Evolutionary conservation across 352 stramenopile species (phyloP).

Genomic region (Globisporangium radiosum): DNA sequence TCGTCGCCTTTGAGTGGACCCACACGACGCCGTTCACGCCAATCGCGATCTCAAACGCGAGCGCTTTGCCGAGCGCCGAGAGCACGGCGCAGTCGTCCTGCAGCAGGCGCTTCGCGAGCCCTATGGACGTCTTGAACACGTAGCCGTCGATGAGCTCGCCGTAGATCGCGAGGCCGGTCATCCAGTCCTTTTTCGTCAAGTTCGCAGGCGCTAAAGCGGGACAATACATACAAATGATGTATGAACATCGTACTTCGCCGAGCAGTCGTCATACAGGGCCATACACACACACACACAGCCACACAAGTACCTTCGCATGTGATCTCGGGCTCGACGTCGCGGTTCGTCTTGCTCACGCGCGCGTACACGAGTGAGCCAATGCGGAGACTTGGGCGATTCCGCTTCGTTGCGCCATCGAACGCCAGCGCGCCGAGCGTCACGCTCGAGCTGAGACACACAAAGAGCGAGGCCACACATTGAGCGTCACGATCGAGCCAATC

Average conservation of each 20-base stretch:
- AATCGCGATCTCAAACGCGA: constrained; percentile 95
- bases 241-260: neutral
- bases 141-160: constrained; percentile 92
- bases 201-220: constrained; percentile 54
- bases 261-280: neutral
- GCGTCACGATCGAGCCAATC: too few species aligned
- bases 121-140: constrained; percentile 82
- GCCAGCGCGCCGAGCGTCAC: constrained; percentile 71
- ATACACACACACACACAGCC: neutral
- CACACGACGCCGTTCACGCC: constrained; percentile 96
- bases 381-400: constrained; percentile 92
- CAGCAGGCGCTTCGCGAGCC: constrained; percentile 65
- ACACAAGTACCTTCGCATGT: constrained; percentile 85
- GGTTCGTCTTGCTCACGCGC: constrained; percentile 83
- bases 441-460: constrained; percentile 32
- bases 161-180: constrained; percentile 96
- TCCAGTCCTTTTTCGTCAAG: constrained; percentile 96
- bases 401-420: constrained; percentile 98
- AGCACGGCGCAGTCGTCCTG: constrained; percentile 80
- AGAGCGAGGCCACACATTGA: too few species aligned
- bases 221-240: neutral
- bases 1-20: constrained; percentile 87
- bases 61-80: constrained; percentile 58
- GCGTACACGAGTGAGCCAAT: constrained; percentile 94
- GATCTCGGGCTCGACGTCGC: constrained; percentile 91